phyloP scores from a whole-genome alignment of 2,329 filamentous ascomycete genomes.

The Lecanosticta acicola region DNA sequence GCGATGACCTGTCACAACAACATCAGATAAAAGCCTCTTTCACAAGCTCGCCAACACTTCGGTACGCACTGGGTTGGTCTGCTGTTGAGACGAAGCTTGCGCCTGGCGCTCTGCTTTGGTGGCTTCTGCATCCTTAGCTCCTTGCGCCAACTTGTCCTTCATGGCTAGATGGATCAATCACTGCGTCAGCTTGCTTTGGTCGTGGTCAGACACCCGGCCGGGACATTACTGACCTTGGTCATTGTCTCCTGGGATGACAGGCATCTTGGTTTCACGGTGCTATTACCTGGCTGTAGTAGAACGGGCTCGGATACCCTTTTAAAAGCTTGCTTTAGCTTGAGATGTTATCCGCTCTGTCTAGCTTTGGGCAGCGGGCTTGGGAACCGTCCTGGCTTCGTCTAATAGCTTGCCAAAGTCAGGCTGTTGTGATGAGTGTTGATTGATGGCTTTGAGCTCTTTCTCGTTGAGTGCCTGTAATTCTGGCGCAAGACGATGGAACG shows the following conservation, averaged over 20 bases:
- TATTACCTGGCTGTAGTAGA: no score
- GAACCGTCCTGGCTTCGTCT: background rate
- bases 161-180: constrained; percentile 12
- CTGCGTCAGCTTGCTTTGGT: background rate
- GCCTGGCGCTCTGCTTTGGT: constrained; percentile 11
- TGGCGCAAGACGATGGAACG: background rate
- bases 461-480: background rate
- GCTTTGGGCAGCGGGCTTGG: background rate
- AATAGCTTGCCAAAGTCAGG: constrained; percentile 8
- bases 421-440: constrained; percentile 5
- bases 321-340: background rate
- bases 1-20: constrained; percentile 26
- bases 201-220: background rate
- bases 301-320: constrained; percentile 1
- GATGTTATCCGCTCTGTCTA: background rate
- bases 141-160: constrained; percentile 16
- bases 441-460: constrained; percentile 10
- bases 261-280: constrained; percentile 17
- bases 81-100: constrained; percentile 36
- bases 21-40: background rate
- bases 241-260: constrained; percentile 21
- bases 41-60: no score
- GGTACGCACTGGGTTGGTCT: constrained; percentile 39
- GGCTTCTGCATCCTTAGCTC: constrained; percentile 14
- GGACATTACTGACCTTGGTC: constrained; percentile 11